phyloP scores from a whole-genome alignment of 345 rosid genomes.

The Gossypium longicalyx region DNA sequence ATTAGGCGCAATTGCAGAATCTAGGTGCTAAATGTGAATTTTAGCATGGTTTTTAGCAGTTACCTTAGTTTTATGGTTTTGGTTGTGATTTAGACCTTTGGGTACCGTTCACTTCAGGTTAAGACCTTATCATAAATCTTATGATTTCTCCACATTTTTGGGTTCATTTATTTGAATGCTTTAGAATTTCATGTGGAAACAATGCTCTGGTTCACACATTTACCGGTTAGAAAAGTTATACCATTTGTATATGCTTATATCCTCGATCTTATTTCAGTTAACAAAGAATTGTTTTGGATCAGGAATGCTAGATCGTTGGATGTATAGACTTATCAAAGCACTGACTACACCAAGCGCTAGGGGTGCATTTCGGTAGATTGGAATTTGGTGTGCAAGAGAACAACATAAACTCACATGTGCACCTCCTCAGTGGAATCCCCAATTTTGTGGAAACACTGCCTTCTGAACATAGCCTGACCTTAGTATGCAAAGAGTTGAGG shows the following conservation, averaged over 20 bases:
- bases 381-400: slow-evolving; percentile 1
- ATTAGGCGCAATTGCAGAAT: not conserved
- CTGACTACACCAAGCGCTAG: slow-evolving; percentile 44
- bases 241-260: not conserved
- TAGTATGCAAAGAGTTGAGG: not conserved
- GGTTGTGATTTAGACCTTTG: not conserved
- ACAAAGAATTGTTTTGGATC: slow-evolving; percentile 5
- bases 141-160: not conserved
- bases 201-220: not conserved
- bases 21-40: not conserved
- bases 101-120: not conserved
- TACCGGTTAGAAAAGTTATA: not conserved
- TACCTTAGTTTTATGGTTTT: not conserved
- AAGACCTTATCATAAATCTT: not conserved
- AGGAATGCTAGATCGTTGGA: slow-evolving; percentile 99
- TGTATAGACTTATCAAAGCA: slow-evolving; percentile 70
- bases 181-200: not conserved
- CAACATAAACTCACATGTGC: not conserved
- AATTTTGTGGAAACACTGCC: not conserved
- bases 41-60: not conserved
- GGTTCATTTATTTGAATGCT: not conserved
- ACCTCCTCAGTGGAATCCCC: not conserved
- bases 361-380: slow-evolving; percentile 21
- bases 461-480: not conserved
- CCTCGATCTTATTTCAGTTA: not conserved